Percentiles rank a stretch among this genome's conserved stretches.
phyloP scores from a whole-genome alignment of 2,329 filamentous ascomycete genomes.

The Cordyceps tenuipes region DNA sequence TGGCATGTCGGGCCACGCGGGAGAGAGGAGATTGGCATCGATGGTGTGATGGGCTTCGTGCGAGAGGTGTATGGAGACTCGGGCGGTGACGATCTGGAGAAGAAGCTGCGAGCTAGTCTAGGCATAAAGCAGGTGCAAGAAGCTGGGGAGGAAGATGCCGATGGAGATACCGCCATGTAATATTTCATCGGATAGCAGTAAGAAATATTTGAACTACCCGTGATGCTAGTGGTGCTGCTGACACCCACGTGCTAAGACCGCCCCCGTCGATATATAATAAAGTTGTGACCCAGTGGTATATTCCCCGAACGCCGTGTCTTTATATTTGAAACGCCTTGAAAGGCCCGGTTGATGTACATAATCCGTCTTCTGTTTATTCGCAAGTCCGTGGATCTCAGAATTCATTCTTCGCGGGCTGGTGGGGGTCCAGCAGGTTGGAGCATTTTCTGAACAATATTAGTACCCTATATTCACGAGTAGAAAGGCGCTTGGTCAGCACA shows the following conservation, averaged over 20 bases:
- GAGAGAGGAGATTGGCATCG: conserved; percentile 74
- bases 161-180: conserved; percentile 12
- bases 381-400: background rate
- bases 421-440: conserved; percentile 52
- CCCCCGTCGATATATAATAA: background rate
- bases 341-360: background rate
- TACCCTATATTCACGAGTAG: background rate
- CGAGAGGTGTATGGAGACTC: conserved; percentile 49
- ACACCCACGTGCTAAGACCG: background rate
- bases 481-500: conserved; percentile 15
- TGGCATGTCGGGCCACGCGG: conserved; percentile 81
- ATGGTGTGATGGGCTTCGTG: conserved; percentile 65
- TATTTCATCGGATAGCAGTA: background rate
- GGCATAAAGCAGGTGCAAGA: conserved; percentile 34
- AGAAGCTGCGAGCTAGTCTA: conserved; percentile 53
- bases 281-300: conserved; percentile 16
- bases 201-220: background rate
- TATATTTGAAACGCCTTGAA: conserved; percentile 5
- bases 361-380: background rate
- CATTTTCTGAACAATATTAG: conserved; percentile 48
- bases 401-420: conserved; percentile 45
- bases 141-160: conserved; percentile 19
- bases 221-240: background rate
- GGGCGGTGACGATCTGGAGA: conserved; percentile 45
- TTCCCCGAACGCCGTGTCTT: conserved; percentile 17